Base-by-base conservation (phyloP, 1,139 yeast species). In the Candida frijolesensis region DNA sequence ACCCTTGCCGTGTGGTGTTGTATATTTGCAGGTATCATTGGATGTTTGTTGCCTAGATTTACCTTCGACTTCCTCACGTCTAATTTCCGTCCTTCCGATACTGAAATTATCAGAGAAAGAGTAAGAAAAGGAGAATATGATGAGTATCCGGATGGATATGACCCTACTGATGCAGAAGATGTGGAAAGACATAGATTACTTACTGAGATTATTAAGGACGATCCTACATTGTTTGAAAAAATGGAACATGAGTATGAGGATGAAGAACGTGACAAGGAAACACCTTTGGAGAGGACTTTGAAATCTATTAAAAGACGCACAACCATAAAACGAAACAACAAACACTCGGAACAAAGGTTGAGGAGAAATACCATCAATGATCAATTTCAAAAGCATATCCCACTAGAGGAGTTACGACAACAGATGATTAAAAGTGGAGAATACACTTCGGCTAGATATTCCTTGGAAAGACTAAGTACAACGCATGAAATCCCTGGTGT, bases 121-220 rank as follows among this genome's bases (percentile, higher is more conserved):
- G 78, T 71, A 10, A 66, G 73, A 19, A 60, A 63, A 47, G 84
- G 85, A 4, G 74, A 66, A 45, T 82, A 68, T 61, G 76, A 71
- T 47, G 74, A 71, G 39, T 83, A 78, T 59, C 84, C 84, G 4
- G 66, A 63, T 25, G 82, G 82, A 16, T 83, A 76, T 60, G 87
- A 83, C 63, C 87, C 87, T 33, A 83, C 87, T n/a, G 73, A 79
- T 63, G 57, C 65, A 18, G 73, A 71, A 59, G 77, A 77, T 67
- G 66, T 78, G 51, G 76, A 76, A 58, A 65, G 70, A 63, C 71
- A 76, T 65, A 60, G 80, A 58, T 58, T 76, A 19, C 61, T 76
- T 46, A 66, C 63, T 18, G 67, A 70, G 44, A 63, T 75, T 27
- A 70, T 71, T 42, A 66, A 68, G 14, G 62, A 61, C 8, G 73